Evolutionary conservation across 257 asterid genomes (phyloP), one percentile per base, ranked within the genome.

Genomic region (Primulina tabacum): DNA sequence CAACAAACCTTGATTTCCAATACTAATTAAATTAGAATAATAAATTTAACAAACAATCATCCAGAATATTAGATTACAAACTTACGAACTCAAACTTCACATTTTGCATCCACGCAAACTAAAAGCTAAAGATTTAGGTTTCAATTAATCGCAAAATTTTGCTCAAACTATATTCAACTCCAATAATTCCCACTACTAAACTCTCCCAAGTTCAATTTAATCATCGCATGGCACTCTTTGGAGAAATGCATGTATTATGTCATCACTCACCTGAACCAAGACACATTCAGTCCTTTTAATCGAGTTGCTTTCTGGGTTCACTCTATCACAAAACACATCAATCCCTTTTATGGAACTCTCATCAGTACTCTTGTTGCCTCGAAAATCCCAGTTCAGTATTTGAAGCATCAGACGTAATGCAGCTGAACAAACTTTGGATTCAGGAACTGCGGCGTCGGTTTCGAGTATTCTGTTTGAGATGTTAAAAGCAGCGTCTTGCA

Each of bases 341-440:
- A 84, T 82, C 81, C 85, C 90, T 70, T 76, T 79, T 77, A 76
- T 84, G 28, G 81, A 82, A 72, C 77, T 83, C 68, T 81, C 85
- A 73, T 69, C 76, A 58, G 84, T 47, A 60, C 32, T 74, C 68
- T 60, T 76, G 67, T 77, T 81, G 79, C 81, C 85, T 74, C 74
- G 87, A 73, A 93, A 90, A 73, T 93, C 99, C 99, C 99, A 93
- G 68, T 83, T 93, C 76, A 93, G 81, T 73, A 93, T 83, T 83
- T 93, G 99, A 80, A 87, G 90, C 96, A 93, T 89, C 77, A 93
- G 71, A 64, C 86, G 86, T 68, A 93, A 63, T 47, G 97, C 88
- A 59, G 85, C 84, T 62, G 90, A 77, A 78, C 96, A 93, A 72
- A 87, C 91, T 81, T 85, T 90, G 68, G 74, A 92, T 85, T 90